Base-by-base conservation (phyloP, 2,329 filamentous ascomycete genomes). In the Colletotrichum caudatum region DNA sequence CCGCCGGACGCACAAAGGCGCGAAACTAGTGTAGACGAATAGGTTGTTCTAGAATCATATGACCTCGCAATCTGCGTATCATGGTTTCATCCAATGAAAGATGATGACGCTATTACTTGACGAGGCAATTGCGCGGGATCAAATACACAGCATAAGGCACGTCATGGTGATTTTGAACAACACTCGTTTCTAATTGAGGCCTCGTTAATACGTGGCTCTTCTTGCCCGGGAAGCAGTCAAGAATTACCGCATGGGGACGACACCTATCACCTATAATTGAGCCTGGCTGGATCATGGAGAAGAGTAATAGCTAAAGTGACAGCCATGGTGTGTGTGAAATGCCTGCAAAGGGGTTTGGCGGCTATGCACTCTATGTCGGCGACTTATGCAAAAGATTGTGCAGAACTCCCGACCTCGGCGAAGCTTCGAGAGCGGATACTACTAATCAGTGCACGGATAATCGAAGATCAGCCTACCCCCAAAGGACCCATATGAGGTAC, bases 391-490 rank as follows among this genome's bases (percentile, higher is more conserved):
- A 12, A 18, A 26, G 12, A 26, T 60, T 69, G 50, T 72, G 59
- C 53, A 51, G 20, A 18, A 2, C 7, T 56, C 39, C 5, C 62
- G 64, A 57, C 46, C 59, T 72, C 66, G 65, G 69, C 59, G 59
- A 33, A 65, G 39, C 39, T 65, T 58, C 39, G 51, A 46, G 50
- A 58, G 44, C 39, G 29, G 60, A 37, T 56, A 37, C 12, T 56
- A 37, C 12, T 37, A 37, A 46, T 46, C 44, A n/a, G 54, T 39
- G 69, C 63, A 70, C 65, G 65, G 65, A 56, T 57, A 56, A 64
- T 57, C 57, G 68, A 69, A 71, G 69, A 66, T 69, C 69, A 56
- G 33, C 33, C n/a, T 37, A 37, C 5, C 29, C 5, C 3, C 33
- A 20, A 48, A 37, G 41, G 54, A n/a, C 48, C 69, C 69, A 69